Conservation (phyloP, 371 early-diverging fungal species). For the Mortierella sp. region DNA sequence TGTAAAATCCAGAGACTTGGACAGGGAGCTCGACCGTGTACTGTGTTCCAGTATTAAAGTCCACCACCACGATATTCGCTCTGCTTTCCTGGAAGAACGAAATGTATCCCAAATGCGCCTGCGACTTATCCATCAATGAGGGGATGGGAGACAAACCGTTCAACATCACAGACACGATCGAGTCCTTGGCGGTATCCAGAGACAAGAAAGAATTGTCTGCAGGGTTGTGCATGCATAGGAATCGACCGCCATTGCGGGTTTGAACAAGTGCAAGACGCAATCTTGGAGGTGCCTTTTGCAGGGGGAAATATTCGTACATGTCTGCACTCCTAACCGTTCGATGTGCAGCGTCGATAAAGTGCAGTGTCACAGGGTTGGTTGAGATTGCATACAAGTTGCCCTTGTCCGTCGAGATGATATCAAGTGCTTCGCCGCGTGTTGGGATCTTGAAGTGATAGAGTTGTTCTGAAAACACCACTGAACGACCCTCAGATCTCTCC, state of each 20-base stretch:
- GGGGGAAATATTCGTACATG: conserved; percentile 84
- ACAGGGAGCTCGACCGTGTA: conserved; percentile 61
- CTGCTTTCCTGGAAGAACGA: conserved; percentile 75
- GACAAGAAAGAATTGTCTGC: conserved; percentile 72
- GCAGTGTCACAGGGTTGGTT: conserved; percentile 78
- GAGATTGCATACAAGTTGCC: conserved; percentile 70
- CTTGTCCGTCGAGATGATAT: conserved; percentile 67
- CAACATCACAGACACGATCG: conserved; percentile 63
- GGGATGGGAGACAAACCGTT: conserved; percentile 65
- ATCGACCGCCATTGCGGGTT: conserved; percentile 54
- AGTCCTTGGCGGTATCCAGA: conserved; percentile 68
- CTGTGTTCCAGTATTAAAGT: conserved; percentile 69
- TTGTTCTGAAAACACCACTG: conserved; percentile 74
- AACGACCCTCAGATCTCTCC: conserved; percentile 77
- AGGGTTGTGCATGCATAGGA: conserved; percentile 76
- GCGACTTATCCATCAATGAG: conserved; percentile 65
- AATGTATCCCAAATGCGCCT: conserved; percentile 58
- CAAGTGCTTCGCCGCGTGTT: conserved; percentile 77
- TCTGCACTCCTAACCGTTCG: conserved; percentile 69
- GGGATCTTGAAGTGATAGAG: conserved; percentile 77
- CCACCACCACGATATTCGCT: conserved; percentile 65
- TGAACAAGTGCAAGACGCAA: conserved; percentile 66
- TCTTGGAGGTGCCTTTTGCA: conserved; percentile 71
- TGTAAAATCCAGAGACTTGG: conserved; percentile 60
- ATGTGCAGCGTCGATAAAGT: conserved; percentile 68